Evolutionary conservation across 1,139 yeast genomes (phyloP).

Genomic region (Saccharomyces hybrid): DNA sequence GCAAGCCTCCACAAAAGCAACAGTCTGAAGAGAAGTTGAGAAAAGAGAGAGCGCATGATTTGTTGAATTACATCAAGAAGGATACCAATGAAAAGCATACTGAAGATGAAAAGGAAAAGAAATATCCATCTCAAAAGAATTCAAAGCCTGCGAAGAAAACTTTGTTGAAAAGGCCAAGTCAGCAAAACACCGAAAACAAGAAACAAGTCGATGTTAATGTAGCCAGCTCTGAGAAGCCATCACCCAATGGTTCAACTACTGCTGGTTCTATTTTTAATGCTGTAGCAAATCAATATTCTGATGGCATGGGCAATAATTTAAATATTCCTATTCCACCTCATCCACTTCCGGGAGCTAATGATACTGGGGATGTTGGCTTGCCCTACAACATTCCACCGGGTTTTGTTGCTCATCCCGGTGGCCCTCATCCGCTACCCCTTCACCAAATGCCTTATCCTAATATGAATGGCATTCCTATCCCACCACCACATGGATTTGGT

Average conservation of each 20-base stretch:
- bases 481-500: slow-evolving; percentile 9
- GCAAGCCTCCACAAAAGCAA: slow-evolving; percentile 4
- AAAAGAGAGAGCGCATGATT: slow-evolving; percentile 24
- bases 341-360: slow-evolving; percentile 1
- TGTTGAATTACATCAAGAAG: slow-evolving; percentile 24
- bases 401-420: slow-evolving; percentile 19
- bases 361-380: slow-evolving; percentile 16
- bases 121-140: neutral
- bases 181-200: neutral
- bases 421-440: slow-evolving; percentile 25
- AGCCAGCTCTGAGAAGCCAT: slow-evolving; percentile 17
- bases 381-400: slow-evolving; percentile 32
- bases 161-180: slow-evolving; percentile 3
- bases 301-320: slow-evolving; percentile 5
- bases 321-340: slow-evolving; percentile 6
- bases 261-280: slow-evolving; percentile 27
- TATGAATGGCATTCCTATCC: slow-evolving; percentile 16
- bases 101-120: slow-evolving; percentile 3
- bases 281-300: slow-evolving; percentile 24
- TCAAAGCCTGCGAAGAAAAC: slow-evolving; percentile 8
- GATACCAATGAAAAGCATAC: slow-evolving; percentile 10
- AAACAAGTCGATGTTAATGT: neutral
- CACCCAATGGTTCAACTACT: neutral
- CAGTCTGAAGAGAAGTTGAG: slow-evolving; percentile 12
- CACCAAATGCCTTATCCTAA: slow-evolving; percentile 27